Evolutionary conservation across 495 filamentous ascomycete genomes (phyloP).

Genomic region (Aspergillus wentii): DNA sequence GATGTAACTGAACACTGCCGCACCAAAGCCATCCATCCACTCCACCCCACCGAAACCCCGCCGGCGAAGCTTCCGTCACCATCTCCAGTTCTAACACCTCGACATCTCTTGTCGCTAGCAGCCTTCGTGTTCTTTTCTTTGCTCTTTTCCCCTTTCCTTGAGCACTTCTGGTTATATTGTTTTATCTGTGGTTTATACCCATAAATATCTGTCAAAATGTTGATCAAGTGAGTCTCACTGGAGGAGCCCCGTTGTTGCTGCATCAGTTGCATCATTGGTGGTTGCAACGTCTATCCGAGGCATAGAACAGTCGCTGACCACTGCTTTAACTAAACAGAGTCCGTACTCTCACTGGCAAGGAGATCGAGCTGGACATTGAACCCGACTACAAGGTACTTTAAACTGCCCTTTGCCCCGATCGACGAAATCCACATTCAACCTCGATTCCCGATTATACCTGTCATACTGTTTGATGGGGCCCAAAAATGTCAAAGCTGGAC

Average conservation of each 20-base stretch:
- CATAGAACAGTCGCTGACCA: slow-evolving; percentile 7
- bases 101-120: not conserved
- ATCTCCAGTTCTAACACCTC: not conserved
- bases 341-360: slow-evolving; percentile 94
- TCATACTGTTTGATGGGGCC: too few species aligned
- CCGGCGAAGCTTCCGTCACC: slow-evolving; percentile 9
- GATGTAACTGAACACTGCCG: too few species aligned
- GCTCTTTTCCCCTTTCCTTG: not conserved
- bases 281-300: slow-evolving; percentile 1
- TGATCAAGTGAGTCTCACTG: slow-evolving; percentile 44
- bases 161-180: too few species aligned
- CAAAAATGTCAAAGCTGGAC: too few species aligned
- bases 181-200: not conserved
- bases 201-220: slow-evolving; percentile 30
- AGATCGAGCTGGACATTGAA: slow-evolving; percentile 98
- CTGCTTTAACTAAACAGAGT: slow-evolving; percentile 54
- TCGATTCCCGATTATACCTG: too few species aligned
- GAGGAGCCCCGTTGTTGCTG: not conserved
- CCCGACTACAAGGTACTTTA: slow-evolving; percentile 73
- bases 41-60: slow-evolving; percentile 24
- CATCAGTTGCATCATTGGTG: slow-evolving; percentile 20
- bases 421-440: too few species aligned
- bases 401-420: slow-evolving; percentile 1
- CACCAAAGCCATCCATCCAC: slow-evolving; percentile 26
- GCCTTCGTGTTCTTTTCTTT: not conserved